A percentile compares a stretch with the other conserved stretches of the same genome.
phyloP scores from a whole-genome alignment of 2,329 filamentous ascomycete genomes.

The Phaeoacremonium minimum region DNA sequence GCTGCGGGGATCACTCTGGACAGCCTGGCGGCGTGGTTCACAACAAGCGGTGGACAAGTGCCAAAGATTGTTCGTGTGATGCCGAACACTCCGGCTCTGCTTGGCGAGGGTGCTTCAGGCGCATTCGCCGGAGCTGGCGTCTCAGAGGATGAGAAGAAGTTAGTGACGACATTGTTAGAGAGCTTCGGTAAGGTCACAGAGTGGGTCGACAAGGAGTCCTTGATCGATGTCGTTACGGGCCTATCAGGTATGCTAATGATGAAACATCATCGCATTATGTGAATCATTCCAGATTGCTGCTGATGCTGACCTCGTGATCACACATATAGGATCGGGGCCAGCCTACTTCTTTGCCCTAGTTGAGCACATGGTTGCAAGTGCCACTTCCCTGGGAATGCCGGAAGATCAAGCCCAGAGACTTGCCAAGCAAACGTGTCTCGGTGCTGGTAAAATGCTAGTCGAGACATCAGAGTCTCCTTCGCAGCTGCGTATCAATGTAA shows the following conservation, averaged over 20 bases:
- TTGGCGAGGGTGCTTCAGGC: conserved; percentile 45
- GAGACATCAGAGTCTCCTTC: conserved; percentile 38
- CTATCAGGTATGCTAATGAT: conserved; percentile 44
- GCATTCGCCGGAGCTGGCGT: conserved; percentile 39
- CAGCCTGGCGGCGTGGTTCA: conserved; percentile 38
- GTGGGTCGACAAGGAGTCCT: conserved; percentile 44
- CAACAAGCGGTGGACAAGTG: conserved; percentile 25
- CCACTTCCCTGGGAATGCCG: conserved; percentile 36
- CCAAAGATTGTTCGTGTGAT: conserved; percentile 46
- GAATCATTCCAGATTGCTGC: too few species aligned
- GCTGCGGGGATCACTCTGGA: conserved; percentile 42
- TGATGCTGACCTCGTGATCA: too few species aligned
- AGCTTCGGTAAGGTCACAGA: conserved; percentile 43
- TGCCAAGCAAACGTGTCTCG: conserved; percentile 45
- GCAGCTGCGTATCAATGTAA: conserved; percentile 46
- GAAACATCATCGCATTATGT: too few species aligned
- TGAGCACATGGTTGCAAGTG: conserved; percentile 42
- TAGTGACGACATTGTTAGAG: conserved; percentile 34
- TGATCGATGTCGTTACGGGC: conserved; percentile 45
- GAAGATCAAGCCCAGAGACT: conserved; percentile 43
- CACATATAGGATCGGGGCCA: conserved; percentile 37
- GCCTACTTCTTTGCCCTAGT: conserved; percentile 51
- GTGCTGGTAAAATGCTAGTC: conserved; percentile 47
- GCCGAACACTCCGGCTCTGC: conserved; percentile 47
- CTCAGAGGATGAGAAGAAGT: conserved; percentile 32